Evolutionary conservation across 2,329 filamentous ascomycete genomes (phyloP), one percentile per base, ranked within the genome.

Genomic region (Alternaria postmessia): DNA sequence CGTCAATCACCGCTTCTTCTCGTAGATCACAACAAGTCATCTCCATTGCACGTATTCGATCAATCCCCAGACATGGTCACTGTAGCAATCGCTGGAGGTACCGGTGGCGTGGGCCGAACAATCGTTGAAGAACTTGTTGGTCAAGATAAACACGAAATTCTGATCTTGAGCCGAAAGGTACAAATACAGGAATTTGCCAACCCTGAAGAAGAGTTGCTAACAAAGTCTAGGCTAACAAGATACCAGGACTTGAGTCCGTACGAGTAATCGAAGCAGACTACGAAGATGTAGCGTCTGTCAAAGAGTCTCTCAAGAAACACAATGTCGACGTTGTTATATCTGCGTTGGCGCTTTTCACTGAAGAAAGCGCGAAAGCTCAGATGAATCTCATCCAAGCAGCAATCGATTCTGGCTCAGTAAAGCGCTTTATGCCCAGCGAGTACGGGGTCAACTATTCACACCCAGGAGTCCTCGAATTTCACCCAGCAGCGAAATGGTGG

Each of bases 21-120:
- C 24, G 1, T 8, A 6, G 22, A 5, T 22, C 24, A 22, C 14
- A 49, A 1, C 1, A 24, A 7, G 5, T 3, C 14, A 22, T 8
- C 9, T 7, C 3, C 20, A 49, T 38, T 24, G 2, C 16, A 14
- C 1, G 7, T 3, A 7, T 9, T 18, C 30, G 9, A 38, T 12
- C 18, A 2, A 22, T 26, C 4, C 9, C 36, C n/a, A 24, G 30
- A 20, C 14, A 62, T 62, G 59, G 54, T 58, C 51, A 67, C 48
- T 5, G 57, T 71, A 49, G 68, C 63, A 58, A 57, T 72, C 18
- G 66, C 69, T 9, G 69, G 69, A 59, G 69, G 69, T 7, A 71
- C 66, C 7, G 68, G 69, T 18, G 62, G 64, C 5, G 47, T 71
- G n/a, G 68, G 69, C 12, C 57, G 63, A 3, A 59, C 59, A 7